Conservation (phyloP, 2,329 filamentous ascomycete species). For the Chrysoporthe austroafricana region DNA sequence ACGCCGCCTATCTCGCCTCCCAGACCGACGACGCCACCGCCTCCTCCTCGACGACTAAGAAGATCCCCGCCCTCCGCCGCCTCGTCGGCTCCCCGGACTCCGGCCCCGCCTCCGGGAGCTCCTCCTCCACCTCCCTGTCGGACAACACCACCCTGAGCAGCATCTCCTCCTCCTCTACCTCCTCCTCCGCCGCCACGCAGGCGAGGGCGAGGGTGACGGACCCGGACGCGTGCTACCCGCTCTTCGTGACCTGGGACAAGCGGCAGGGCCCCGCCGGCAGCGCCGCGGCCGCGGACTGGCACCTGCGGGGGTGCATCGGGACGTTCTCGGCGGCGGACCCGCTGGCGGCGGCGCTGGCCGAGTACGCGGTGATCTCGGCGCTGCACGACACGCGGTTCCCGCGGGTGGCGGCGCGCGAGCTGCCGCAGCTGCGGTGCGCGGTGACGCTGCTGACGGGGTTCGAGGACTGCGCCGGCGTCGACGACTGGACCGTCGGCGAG, state of each 20-base stretch:
- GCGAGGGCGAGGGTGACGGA: slow-evolving; percentile 34
- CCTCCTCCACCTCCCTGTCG: slow-evolving; percentile 36
- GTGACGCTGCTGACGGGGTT: slow-evolving; percentile 88
- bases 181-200: slow-evolving; percentile 34
- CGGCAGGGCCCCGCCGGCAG: slow-evolving; percentile 45
- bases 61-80: slow-evolving; percentile 47
- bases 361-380: slow-evolving; percentile 82
- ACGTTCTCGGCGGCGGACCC: slow-evolving; percentile 78
- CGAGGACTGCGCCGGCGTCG: slow-evolving; percentile 70
- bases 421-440: slow-evolving; percentile 63
- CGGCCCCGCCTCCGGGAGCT: slow-evolving; percentile 39
- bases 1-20: slow-evolving; percentile 44
- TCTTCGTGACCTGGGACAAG: slow-evolving; percentile 96
- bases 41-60: slow-evolving; percentile 36
- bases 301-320: slow-evolving; percentile 91
- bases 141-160: slow-evolving; percentile 41
- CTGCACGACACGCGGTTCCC: slow-evolving; percentile 66
- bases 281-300: slow-evolving; percentile 52
- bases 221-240: slow-evolving; percentile 61
- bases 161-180: slow-evolving; percentile 35
- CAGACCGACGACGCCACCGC: slow-evolving; percentile 29
- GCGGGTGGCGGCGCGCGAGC: slow-evolving; percentile 57
- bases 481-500: slow-evolving; percentile 85
- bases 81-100: slow-evolving; percentile 40
- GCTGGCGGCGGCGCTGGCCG: slow-evolving; percentile 72